Conservation (phyloP, 176 grass and related monocot species). For the Musa schizocarpa region DNA sequence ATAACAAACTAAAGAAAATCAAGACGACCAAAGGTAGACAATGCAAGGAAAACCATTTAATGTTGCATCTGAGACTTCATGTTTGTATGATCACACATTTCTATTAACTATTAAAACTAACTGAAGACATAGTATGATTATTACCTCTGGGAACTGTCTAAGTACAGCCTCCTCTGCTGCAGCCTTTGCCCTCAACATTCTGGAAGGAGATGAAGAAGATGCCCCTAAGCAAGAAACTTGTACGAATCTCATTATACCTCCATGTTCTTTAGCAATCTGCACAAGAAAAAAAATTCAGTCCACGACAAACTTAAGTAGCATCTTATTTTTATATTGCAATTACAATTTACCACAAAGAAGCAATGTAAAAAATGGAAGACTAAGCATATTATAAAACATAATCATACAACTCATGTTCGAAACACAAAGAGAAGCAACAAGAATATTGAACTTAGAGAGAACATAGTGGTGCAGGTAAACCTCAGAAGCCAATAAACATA, state of each 20-base stretch:
- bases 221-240: constrained; percentile 87
- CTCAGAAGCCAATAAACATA: too few species aligned
- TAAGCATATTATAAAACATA: background rate
- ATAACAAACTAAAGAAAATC: too few species aligned
- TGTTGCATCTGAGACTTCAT: too few species aligned
- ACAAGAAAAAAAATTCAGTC: constrained; percentile 12
- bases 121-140: constrained; percentile 7
- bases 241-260: constrained; percentile 92
- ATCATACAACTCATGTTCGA: background rate
- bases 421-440: background rate
- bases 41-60: too few species aligned
- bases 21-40: too few species aligned
- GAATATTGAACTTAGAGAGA: too few species aligned
- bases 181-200: constrained; percentile 79
- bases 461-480: too few species aligned
- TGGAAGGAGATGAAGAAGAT: constrained; percentile 70
- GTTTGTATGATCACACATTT: too few species aligned
- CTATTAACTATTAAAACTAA: background rate
- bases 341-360: background rate
- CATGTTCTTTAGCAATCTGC: constrained; percentile 91
- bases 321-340: background rate
- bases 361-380: background rate
- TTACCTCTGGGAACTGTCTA: constrained; percentile 74
- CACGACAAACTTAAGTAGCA: background rate
- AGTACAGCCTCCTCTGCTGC: constrained; percentile 71